Evolutionary conservation across 805 yeast genomes (phyloP), one percentile per base, ranked within the genome.

Genomic region (Priceomyces carsonii): DNA sequence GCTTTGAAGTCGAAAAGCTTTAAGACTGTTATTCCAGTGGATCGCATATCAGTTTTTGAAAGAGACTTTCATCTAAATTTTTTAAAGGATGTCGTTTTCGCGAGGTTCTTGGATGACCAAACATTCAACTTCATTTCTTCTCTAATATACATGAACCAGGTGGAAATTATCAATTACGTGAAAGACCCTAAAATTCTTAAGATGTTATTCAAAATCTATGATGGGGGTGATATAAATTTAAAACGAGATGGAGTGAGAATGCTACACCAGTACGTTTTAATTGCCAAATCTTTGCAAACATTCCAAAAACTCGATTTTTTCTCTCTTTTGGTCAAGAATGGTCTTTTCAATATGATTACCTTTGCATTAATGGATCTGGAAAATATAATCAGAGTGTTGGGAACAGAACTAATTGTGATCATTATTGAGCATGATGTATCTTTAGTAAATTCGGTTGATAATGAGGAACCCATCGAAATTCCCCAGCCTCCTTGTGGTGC

Each of bases 381-480:
- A 2, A 56, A 66, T 25, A 66, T 68, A 3, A 71, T 79, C 7
- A 67, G 91, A 37, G 78, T 81, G 2, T 53, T 85, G 15, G 95
- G 95, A 0, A 81, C 93, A 0, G 97, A 91, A 52, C 61, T 87
- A 6, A 74, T 90, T 10, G 84, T 85, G 6, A 69, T 88, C 1
- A 80, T 89, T 4, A 82, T 90, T 17, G 96, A 90, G 40, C 91
- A 85, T 47, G 96, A 89, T 51, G 81, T 85, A 7, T 58, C 79
- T 10, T 57, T 85, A 26, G 78, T 86, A 23, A 71, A 63, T 46
- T 51, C 66, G 1, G 50, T 58, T 8, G 59, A 57, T 29, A 48
- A 51, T 36, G 61, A 51, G 4, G 61, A 57, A 25, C 43, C 50
- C 8, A 61, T 60, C 13, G 65, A 61, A 35, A 57, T 48, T 33